phyloP scores from a whole-genome alignment of 1,139 yeast species.

The Blastobotrys illinoisensis region DNA sequence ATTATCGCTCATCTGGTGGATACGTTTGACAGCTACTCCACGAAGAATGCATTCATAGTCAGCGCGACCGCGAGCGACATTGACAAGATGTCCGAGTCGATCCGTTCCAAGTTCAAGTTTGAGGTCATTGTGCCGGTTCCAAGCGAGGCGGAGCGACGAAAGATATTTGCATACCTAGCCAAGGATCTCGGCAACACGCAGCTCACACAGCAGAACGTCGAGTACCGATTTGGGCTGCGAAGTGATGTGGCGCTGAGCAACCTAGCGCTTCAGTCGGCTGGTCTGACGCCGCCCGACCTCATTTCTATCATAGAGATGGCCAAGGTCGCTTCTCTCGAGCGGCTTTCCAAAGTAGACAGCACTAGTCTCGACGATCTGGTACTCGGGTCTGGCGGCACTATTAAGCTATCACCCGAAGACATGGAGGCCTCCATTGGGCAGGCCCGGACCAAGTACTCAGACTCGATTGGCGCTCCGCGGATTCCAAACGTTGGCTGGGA shows the following conservation, averaged over 20 bases:
- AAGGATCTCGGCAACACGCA: slow-evolving; percentile 15
- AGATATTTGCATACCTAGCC: slow-evolving; percentile 52
- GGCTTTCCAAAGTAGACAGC: slow-evolving; percentile 35
- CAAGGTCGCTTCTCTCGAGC: slow-evolving; percentile 49
- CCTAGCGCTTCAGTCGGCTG: slow-evolving; percentile 85
- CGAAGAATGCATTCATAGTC: slow-evolving; percentile 42
- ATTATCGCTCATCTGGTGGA: slow-evolving; percentile 56
- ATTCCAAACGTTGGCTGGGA: slow-evolving; percentile 96
- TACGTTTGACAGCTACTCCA: slow-evolving; percentile 51
- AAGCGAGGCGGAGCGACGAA: slow-evolving; percentile 62
- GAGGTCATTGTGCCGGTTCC: slow-evolving; percentile 78
- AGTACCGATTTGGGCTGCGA: slow-evolving; percentile 28
- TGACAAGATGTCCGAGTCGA: slow-evolving; percentile 61
- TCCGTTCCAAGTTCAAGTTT: slow-evolving; percentile 68
- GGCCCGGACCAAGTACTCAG: slow-evolving; percentile 85
- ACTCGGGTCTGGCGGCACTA: slow-evolving; percentile 38
- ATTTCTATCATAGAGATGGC: slow-evolving; percentile 65
- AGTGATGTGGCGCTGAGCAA: slow-evolving; percentile 54
- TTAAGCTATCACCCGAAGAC: slow-evolving; percentile 57
- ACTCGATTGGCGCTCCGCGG: slow-evolving; percentile 93
- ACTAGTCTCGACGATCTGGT: slow-evolving; percentile 22
- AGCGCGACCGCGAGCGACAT: slow-evolving; percentile 68
- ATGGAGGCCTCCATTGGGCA: slow-evolving; percentile 68
- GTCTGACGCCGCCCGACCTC: slow-evolving; percentile 82
- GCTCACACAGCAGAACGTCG: slow-evolving; percentile 12